Evolutionary conservation across 2,329 filamentous ascomycete species (phyloP), one percentile per base, ranked within the genome.

Genomic region (Pestalotiopsis sp.): DNA sequence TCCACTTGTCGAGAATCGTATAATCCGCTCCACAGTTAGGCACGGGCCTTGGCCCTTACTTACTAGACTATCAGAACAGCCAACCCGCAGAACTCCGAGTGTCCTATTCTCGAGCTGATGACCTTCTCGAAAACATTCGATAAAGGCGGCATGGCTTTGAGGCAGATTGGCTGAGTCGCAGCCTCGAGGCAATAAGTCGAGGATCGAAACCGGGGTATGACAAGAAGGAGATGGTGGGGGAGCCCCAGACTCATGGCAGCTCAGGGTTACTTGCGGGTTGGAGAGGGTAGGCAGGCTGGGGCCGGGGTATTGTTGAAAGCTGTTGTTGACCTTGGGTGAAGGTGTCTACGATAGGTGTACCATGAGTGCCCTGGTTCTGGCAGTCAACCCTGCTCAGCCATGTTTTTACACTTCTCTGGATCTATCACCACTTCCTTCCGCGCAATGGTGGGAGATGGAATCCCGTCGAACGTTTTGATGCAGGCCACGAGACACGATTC

Each of bases 381-480:
- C 20, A 9, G 20, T 20, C 45, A 52, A 6, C 45, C 45, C 45
- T 52, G 45, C 45, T 52, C 27, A 27, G 14, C 59, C 31, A 41
- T 62, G 59, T 62, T 62, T 62, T 62, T 62, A 38, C 59, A 62
- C 59, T 62, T 62, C 36, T 52, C 20, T 49, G n/a, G 17, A 52
- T 52, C 17, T n/a, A 52, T 6, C 45, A 17, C 14, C 14, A 52
- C 17, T 23, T n/a, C 3, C 17, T 52, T 17, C 45, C 45, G 57
- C 6, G 57, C 57, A 27, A 5, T 20, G 7, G 13, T 31, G 57
- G n/a, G 57, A 31, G 13, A 27, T 27, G 57, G 31, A 36, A 36
- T 36, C 31, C 2, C 31, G 31, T 36, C 31, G 31, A 36, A 36
- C 2, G 7, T 36, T 36, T 36, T 36, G 31, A 9, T 36, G 31